Conservation (phyloP, 2,329 filamentous ascomycete genomes). For the Pseudogymnoascus verrucosus region DNA sequence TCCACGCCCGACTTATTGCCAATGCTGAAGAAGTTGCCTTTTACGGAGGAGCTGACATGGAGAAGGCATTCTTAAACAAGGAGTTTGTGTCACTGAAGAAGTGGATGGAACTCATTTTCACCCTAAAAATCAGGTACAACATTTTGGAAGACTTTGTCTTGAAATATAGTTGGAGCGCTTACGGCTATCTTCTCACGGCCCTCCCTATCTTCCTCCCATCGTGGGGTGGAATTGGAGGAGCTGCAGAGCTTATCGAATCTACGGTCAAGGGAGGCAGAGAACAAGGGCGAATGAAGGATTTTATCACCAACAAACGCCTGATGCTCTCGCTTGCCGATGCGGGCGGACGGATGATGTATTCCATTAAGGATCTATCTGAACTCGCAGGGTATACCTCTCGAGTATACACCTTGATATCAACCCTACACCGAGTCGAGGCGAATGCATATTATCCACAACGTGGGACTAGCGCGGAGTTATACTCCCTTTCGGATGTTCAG, state of each 20-base stretch:
- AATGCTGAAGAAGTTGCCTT: constrained; percentile 98
- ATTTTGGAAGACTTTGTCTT: constrained; percentile 97
- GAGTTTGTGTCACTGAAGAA: constrained; percentile 88
- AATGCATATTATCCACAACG: constrained; percentile 70
- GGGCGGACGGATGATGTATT: constrained; percentile 98
- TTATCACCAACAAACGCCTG: constrained; percentile 96
- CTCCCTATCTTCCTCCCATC: constrained; percentile 89
- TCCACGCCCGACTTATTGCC: constrained; percentile 86
- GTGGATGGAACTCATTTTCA: constrained; percentile 99
- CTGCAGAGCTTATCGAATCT: constrained; percentile 53
- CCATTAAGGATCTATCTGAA: constrained; percentile 94
- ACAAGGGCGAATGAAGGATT: constrained; percentile 88
- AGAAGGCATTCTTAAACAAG: constrained; percentile 83
- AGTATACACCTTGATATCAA: constrained; percentile 92
- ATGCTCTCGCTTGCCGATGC: constrained; percentile 97
- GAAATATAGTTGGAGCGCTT: constrained; percentile 98
- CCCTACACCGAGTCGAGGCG: constrained; percentile 86
- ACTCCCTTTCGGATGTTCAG: constrained; percentile 83
- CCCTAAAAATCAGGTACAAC: constrained; percentile 95
- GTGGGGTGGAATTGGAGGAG: constrained; percentile 78
- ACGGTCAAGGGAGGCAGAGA: constrained; percentile 53
- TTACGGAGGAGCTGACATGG: constrained; percentile 91
- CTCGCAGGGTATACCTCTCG: constrained; percentile 92
- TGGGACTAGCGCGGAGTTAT: constrained; percentile 66
- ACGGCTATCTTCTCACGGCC: constrained; percentile 88